A percentile compares a stretch with the other conserved stretches of the same genome.
These are phyloP conservation scores for Otatea glauca DNA, from an alignment of 176 grass and related monocot genomes.

Conservation along the genomic window DNA sequence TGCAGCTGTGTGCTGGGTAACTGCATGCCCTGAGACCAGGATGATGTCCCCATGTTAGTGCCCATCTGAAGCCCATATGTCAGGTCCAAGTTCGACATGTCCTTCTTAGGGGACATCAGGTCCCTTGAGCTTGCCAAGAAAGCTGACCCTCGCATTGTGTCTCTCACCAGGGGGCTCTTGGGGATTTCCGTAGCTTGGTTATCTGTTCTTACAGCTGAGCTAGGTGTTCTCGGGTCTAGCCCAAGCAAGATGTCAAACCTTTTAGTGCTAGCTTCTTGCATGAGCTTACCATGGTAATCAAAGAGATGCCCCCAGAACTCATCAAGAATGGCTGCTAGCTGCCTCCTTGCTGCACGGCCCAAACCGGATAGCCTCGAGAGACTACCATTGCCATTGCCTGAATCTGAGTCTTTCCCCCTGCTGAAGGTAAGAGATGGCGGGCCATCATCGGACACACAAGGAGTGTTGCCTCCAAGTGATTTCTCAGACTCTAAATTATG, in stretches of 20 bases:
- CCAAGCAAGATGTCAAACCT: conserved; percentile 77
- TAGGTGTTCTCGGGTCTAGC: conserved; percentile 68
- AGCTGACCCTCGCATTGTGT: conserved; percentile 46
- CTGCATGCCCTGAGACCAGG: conserved; percentile 81
- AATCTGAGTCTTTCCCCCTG: conserved; percentile 65
- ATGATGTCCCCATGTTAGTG: conserved; percentile 50
- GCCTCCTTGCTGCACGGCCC: conserved; percentile 84
- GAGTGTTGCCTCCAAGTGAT: conserved; percentile 37
- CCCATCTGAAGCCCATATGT: conserved; percentile 76
- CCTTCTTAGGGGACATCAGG: conserved; percentile 52
- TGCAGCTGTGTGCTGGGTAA: conserved; percentile 53
- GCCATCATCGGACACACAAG: conserved; percentile 50
- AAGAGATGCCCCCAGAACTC: conserved; percentile 98
- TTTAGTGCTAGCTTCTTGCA: conserved; percentile 69
- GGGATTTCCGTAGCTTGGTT: conserved; percentile 64
- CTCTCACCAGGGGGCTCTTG: conserved; percentile 61
- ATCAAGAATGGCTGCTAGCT: conserved; percentile 79
- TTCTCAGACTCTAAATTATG: conserved; percentile 54
- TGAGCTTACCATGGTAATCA: conserved; percentile 91
- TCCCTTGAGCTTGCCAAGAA: conserved; percentile 51
- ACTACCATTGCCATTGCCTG: conserved; percentile 67
- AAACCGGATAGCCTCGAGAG: conserved; percentile 85
- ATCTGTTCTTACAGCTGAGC: conserved; percentile 59
- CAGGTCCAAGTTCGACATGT: conserved; percentile 63
- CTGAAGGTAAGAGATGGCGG: conserved; percentile 65